A percentile compares a stretch with the other conserved stretches of the same genome.
Conservation (phyloP, 495 filamentous ascomycete species). For the Elasticomyces elasticus region DNA sequence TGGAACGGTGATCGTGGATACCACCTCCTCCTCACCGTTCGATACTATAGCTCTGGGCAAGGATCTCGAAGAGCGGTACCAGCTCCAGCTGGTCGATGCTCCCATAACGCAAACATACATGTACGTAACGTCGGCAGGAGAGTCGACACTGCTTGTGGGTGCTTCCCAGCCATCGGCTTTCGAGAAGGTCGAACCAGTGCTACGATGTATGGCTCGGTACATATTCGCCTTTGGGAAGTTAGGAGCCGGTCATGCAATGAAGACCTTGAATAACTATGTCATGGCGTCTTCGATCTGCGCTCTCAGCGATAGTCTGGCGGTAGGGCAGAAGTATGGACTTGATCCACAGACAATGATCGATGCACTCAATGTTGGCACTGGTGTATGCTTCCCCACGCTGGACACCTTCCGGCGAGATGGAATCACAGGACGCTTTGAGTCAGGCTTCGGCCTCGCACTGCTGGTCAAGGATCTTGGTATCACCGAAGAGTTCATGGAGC, state of each 20-base stretch:
- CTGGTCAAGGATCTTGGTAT: slow-evolving; percentile 29
- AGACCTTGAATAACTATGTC: slow-evolving; percentile 31
- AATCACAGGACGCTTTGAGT: slow-evolving; percentile 20
- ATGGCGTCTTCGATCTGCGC: slow-evolving; percentile 25
- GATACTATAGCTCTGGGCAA: slow-evolving; percentile 23
- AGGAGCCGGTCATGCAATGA: slow-evolving; percentile 28
- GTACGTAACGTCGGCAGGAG: slow-evolving; percentile 25
- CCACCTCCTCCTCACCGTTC: slow-evolving; percentile 26
- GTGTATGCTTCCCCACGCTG: slow-evolving; percentile 25
- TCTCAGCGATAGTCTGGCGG: slow-evolving; percentile 24
- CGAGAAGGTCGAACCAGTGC: slow-evolving; percentile 23
- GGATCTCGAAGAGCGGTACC: slow-evolving; percentile 20
- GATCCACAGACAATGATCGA: slow-evolving; percentile 29
- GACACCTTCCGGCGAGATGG: slow-evolving; percentile 24
- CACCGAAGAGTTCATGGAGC: slow-evolving; percentile 26
- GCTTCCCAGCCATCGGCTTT: slow-evolving; percentile 13
- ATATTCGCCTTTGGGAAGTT: slow-evolving; percentile 23
- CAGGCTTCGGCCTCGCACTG: slow-evolving; percentile 24
- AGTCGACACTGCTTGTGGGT: slow-evolving; percentile 25
- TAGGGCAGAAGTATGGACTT: slow-evolving; percentile 27
- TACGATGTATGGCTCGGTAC: slow-evolving; percentile 23
- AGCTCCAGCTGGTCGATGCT: slow-evolving; percentile 25
- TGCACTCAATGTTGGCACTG: slow-evolving; percentile 27
- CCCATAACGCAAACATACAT: slow-evolving; percentile 28
- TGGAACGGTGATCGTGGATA: slow-evolving; percentile 27